phyloP scores from a whole-genome alignment of 148 eudicot species.

The Chenopodium quinoa region DNA sequence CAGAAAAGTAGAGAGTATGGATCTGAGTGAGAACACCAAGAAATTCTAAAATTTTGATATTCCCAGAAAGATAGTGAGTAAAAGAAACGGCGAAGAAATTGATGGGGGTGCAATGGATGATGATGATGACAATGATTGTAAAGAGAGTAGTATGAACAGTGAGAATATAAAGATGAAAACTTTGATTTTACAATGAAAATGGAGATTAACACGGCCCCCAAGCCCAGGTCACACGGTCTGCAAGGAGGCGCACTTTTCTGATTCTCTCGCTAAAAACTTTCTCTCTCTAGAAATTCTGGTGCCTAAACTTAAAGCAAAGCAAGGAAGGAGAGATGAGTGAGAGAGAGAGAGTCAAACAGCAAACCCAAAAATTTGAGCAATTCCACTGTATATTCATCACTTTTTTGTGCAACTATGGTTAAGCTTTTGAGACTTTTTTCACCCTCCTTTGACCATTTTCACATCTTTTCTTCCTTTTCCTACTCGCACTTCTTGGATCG shows the following conservation, averaged over 20 bases:
- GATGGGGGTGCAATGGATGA: conserved; percentile 7
- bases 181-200: conserved; percentile 11
- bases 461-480: neutral
- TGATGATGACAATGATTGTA: conserved; percentile 2
- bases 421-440: conserved; percentile 13
- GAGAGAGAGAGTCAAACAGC: conserved; percentile 19
- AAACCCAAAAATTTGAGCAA: conserved; percentile 13
- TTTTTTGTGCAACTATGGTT: neutral
- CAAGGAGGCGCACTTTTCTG: neutral
- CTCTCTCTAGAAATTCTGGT: too few species aligned
- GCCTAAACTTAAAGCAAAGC: neutral
- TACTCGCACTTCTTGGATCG: neutral
- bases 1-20: conserved; percentile 31
- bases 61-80: conserved; percentile 23
- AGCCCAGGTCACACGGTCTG: conserved; percentile 24
- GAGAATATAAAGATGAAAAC: conserved; percentile 3
- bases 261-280: too few species aligned
- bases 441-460: conserved; percentile 13
- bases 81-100: conserved; percentile 20
- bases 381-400: neutral
- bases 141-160: neutral
- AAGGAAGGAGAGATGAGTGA: neutral
- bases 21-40: conserved; percentile 33
- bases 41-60: conserved; percentile 20
- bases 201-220: neutral